phyloP scores from a whole-genome alignment of 768 basidiomycete species.

The Hypholoma fasciculare region DNA sequence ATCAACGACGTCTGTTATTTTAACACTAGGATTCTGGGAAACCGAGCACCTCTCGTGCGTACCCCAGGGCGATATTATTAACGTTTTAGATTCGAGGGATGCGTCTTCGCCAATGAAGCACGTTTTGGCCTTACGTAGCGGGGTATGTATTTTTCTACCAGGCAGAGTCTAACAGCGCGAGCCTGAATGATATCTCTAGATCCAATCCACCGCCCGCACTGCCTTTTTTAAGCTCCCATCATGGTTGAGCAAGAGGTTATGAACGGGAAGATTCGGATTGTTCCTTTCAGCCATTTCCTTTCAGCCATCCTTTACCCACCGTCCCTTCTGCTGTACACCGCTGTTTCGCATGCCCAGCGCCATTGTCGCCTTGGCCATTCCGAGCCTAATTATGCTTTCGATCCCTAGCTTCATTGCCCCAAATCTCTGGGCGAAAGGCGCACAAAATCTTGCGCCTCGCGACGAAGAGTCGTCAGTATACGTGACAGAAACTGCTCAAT shows the following conservation, averaged over 20 bases:
- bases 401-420: no score
- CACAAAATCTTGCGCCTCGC: no score
- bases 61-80: no score
- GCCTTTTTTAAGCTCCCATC: background rate
- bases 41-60: no score
- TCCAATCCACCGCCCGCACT: constrained; percentile 1
- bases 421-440: no score
- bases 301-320: background rate
- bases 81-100: no score
- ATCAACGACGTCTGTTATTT: background rate
- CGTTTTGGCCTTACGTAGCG: background rate
- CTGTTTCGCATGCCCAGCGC: background rate
- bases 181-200: background rate
- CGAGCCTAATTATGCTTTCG: no score
- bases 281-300: background rate
- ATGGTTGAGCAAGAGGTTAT: constrained; percentile 1
- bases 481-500: no score
- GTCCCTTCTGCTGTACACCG: background rate
- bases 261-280: background rate
- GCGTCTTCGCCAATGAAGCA: no score
- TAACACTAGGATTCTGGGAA: background rate
- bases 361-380: no score
- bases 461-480: no score
- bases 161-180: background rate
- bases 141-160: background rate